Percentiles rank a stretch among this genome's conserved stretches.
These are phyloP conservation scores for Solanum chacoense DNA, from an alignment of 305 asterid genomes.

Conservation along the genomic window DNA sequence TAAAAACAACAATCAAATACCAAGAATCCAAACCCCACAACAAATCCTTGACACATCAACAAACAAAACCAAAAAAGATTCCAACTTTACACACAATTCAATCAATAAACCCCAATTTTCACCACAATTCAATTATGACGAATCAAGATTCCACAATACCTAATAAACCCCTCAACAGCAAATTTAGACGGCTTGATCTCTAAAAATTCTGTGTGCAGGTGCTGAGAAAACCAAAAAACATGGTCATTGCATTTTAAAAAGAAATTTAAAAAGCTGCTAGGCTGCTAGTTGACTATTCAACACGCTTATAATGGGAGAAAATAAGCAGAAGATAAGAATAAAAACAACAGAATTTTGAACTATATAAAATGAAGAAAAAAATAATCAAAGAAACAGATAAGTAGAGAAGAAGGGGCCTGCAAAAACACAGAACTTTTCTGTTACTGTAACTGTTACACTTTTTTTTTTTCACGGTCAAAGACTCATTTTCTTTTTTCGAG, in stretches of 20 bases:
- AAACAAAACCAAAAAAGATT: background rate
- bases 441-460: background rate
- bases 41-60: background rate
- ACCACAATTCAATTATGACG: background rate
- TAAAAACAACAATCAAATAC: background rate
- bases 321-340: slow-evolving; percentile 1
- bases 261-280: background rate
- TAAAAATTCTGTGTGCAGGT: background rate
- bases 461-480: background rate
- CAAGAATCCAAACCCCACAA: background rate
- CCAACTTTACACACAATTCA: background rate
- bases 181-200: background rate
- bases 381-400: background rate
- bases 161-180: background rate
- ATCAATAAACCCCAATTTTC: background rate
- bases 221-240: background rate
- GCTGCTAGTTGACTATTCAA: slow-evolving; percentile 4
- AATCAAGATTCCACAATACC: background rate
- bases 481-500: background rate
- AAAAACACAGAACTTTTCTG: background rate
- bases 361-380: background rate
- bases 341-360: background rate
- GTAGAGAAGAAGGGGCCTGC: background rate
- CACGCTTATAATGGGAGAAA: background rate
- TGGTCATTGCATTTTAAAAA: background rate